These are phyloP conservation scores for Fistulifera pelliculosa DNA, from an alignment of 108 stramenopile genomes.

Conservation along the genomic window DNA sequence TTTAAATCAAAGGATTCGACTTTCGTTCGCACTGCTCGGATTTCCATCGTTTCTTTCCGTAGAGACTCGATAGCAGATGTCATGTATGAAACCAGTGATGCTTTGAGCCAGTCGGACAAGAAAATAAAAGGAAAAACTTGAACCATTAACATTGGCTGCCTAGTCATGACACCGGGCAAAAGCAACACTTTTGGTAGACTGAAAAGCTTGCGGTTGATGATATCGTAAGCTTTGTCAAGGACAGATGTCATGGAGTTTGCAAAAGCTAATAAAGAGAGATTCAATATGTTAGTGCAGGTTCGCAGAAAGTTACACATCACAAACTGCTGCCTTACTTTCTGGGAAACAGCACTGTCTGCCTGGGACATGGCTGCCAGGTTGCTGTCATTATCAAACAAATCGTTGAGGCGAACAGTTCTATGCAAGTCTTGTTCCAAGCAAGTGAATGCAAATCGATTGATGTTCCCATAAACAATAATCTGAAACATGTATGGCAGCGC, in stretches of 20 bases:
- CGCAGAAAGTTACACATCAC: not conserved
- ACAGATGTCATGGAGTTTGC: conserved; percentile 64
- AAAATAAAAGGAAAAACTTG: conserved; percentile 79
- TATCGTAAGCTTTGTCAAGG: conserved; percentile 51
- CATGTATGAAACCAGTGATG: conserved; percentile 51
- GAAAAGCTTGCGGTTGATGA: conserved; percentile 85
- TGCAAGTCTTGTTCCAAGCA: conserved; percentile 73
- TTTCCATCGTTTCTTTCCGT: conserved; percentile 59
- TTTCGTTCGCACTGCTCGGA: conserved; percentile 49
- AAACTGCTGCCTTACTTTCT: conserved; percentile 22
- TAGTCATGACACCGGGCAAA: conserved; percentile 62
- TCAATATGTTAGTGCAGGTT: not conserved
- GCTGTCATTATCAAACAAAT: conserved; percentile 69
- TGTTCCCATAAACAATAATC: conserved; percentile 70
- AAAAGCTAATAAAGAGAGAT: conserved; percentile 22
- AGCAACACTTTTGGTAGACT: conserved; percentile 72
- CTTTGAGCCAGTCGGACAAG: conserved; percentile 63
- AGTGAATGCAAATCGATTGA: conserved; percentile 70
- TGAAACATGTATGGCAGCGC: conserved; percentile 85
- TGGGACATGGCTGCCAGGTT: conserved; percentile 58
- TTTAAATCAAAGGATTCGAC: conserved; percentile 85
- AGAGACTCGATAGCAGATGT: conserved; percentile 58
- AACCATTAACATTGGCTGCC: conserved; percentile 61
- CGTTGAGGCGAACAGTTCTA: conserved; percentile 66
- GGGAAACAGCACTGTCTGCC: conserved; percentile 58